A percentile compares a stretch with the other conserved stretches of the same genome.
Evolutionary conservation across 2,329 filamentous ascomycete genomes (phyloP).

Genomic region (Apiospora aurea): DNA sequence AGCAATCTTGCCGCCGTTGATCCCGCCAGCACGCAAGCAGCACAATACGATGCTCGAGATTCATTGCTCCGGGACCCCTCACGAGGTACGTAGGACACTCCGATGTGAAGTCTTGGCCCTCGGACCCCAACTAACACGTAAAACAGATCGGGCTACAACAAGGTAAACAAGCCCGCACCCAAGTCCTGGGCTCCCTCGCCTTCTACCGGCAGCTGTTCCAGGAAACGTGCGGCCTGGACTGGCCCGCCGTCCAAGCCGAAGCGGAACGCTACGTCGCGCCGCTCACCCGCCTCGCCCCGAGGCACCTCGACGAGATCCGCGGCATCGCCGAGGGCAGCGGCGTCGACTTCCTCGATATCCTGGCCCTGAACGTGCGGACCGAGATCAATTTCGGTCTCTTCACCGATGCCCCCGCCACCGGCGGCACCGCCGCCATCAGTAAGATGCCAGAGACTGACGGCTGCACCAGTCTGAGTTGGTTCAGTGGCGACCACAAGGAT

Average conservation of each 20-base stretch:
- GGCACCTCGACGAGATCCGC: constrained; percentile 52
- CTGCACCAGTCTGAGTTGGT: constrained; percentile 60
- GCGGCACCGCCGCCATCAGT: not conserved
- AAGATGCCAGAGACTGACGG: constrained; percentile 50
- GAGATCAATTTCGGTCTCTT: constrained; percentile 66
- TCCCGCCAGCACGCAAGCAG: not conserved
- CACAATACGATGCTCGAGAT: constrained; percentile 27
- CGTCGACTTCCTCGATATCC: constrained; percentile 55
- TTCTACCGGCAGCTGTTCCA: constrained; percentile 47
- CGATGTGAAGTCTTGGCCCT: not conserved
- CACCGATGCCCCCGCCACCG: constrained; percentile 34
- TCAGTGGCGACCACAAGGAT: not conserved
- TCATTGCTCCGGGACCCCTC: constrained; percentile 29
- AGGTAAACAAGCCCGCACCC: constrained; percentile 39
- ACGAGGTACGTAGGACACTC: constrained; percentile 25
- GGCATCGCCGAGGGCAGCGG: constrained; percentile 61
- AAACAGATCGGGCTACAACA: constrained; percentile 46
- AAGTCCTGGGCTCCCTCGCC: constrained; percentile 43
- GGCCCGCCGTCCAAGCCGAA: constrained; percentile 40
- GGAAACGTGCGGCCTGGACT: constrained; percentile 42
- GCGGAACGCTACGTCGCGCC: constrained; percentile 55
- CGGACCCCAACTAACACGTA: constrained; percentile 21
- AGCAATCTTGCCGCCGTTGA: not conserved
- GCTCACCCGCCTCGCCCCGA: constrained; percentile 46
- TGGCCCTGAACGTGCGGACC: constrained; percentile 64